phyloP scores from a whole-genome alignment of 345 rosid genomes.

The Psidium guajava region DNA sequence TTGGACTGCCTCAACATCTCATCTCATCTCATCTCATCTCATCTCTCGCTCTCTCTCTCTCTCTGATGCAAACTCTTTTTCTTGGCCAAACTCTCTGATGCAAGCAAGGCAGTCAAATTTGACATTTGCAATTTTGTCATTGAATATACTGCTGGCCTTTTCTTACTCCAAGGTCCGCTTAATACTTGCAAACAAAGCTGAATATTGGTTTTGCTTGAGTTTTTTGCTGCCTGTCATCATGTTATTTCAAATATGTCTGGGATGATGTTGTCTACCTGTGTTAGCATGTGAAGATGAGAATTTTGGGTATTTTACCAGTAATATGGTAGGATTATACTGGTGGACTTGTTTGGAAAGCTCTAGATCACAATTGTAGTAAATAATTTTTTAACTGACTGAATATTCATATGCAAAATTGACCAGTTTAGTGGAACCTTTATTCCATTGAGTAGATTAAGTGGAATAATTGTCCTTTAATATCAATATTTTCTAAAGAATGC shows the following conservation, averaged over 20 bases:
- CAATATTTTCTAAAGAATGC: background rate
- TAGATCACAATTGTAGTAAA: background rate
- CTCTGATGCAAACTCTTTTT: background rate
- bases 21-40: background rate
- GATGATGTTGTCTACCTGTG: background rate
- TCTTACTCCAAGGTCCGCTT: background rate
- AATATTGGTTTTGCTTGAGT: background rate
- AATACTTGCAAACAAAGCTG: background rate
- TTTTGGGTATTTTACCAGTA: background rate
- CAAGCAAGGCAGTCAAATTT: background rate
- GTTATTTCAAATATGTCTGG: background rate
- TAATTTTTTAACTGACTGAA: background rate
- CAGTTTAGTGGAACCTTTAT: background rate
- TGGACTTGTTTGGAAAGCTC: background rate
- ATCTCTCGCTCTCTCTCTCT: background rate
- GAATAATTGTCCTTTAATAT: background rate
- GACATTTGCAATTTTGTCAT: background rate
- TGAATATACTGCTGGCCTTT: background rate
- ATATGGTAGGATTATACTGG: background rate
- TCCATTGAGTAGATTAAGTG: background rate
- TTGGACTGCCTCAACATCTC: background rate
- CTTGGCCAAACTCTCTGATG: background rate
- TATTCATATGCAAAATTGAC: background rate
- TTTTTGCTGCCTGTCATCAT: background rate
- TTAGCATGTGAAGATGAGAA: background rate